Conservation (phyloP, 202 grass and related monocot species). For the Eragrostis tef region DNA sequence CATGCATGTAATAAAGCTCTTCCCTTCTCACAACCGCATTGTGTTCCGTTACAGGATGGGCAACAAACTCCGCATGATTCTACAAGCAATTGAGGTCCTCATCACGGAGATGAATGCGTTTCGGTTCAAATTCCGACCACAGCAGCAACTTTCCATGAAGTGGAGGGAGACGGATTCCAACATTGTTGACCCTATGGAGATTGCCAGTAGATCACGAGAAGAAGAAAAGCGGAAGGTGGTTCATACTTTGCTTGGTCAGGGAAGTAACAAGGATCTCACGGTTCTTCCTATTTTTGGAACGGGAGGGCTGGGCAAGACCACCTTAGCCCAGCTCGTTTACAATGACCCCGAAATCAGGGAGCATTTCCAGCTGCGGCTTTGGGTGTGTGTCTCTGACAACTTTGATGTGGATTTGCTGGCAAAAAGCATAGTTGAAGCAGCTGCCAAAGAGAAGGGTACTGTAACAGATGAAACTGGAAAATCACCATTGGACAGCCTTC, state of each 20-base stretch:
- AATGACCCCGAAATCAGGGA: neutral
- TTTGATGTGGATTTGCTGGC: conserved; percentile 16
- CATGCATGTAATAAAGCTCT: conserved; percentile 25
- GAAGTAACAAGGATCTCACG: neutral
- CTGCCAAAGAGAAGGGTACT: neutral
- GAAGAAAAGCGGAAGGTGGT: conserved; percentile 17
- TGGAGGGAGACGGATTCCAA: neutral
- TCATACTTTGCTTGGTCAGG: neutral
- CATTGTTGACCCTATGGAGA: neutral
- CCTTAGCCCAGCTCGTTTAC: conserved; percentile 21
- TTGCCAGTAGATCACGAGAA: neutral
- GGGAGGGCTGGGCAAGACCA: conserved; percentile 9
- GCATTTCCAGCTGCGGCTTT: conserved; percentile 23
- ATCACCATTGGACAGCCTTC: neutral
- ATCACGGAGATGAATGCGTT: neutral
- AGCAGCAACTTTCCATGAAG: neutral
- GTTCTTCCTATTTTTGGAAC: conserved; percentile 25
- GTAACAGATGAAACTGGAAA: neutral
- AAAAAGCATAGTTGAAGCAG: neutral
- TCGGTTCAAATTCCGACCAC: neutral
- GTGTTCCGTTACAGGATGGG: conserved; percentile 23
- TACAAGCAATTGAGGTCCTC: neutral
- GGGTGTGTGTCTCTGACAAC: conserved; percentile 47
- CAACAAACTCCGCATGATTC: neutral
- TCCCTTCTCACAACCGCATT: conserved; percentile 22